Conservation (phyloP, 1,284 basidiomycete species). For the Paramarasmius palmivorus region DNA sequence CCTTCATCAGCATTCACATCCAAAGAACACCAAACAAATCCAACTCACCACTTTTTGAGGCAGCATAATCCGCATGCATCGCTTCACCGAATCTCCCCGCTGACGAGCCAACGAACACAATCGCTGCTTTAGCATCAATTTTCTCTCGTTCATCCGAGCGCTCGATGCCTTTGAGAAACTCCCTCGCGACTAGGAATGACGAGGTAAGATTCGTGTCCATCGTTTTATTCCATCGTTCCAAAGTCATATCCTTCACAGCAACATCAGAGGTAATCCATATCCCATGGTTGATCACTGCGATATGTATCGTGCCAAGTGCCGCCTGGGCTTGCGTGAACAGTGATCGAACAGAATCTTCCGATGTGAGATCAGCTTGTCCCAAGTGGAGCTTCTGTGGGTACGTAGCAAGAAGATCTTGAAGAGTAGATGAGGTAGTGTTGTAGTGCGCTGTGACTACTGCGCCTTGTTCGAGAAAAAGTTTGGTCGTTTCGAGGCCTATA, state of each 20-base stretch:
- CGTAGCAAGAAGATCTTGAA: slow-evolving; percentile 45
- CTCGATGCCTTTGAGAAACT: slow-evolving; percentile 55
- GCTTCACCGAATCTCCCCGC: slow-evolving; percentile 76
- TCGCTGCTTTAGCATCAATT: slow-evolving; percentile 40
- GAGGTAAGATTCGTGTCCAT: slow-evolving; percentile 67
- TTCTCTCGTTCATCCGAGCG: slow-evolving; percentile 39
- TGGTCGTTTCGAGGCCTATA: no score
- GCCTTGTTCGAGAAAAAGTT: slow-evolving; percentile 45
- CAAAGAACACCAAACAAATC: not conserved
- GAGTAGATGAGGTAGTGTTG: slow-evolving; percentile 51
- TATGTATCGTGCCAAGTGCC: slow-evolving; percentile 52
- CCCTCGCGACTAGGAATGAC: slow-evolving; percentile 64
- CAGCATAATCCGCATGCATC: slow-evolving; percentile 65
- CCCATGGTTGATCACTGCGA: slow-evolving; percentile 68
- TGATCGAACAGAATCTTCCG: slow-evolving; percentile 50
- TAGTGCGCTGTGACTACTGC: slow-evolving; percentile 76
- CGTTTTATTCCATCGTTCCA: slow-evolving; percentile 67
- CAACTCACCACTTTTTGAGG: slow-evolving; percentile 53
- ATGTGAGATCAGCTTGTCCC: slow-evolving; percentile 58
- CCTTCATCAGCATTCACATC: slow-evolving; percentile 18
- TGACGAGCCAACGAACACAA: slow-evolving; percentile 70
- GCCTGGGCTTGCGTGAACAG: slow-evolving; percentile 41
- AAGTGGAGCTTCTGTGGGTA: slow-evolving; percentile 37
- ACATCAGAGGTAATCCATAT: slow-evolving; percentile 49
- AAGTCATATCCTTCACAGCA: slow-evolving; percentile 58